Conservation (phyloP, 768 basidiomycete species). For the Xerocomus spinulosus region DNA sequence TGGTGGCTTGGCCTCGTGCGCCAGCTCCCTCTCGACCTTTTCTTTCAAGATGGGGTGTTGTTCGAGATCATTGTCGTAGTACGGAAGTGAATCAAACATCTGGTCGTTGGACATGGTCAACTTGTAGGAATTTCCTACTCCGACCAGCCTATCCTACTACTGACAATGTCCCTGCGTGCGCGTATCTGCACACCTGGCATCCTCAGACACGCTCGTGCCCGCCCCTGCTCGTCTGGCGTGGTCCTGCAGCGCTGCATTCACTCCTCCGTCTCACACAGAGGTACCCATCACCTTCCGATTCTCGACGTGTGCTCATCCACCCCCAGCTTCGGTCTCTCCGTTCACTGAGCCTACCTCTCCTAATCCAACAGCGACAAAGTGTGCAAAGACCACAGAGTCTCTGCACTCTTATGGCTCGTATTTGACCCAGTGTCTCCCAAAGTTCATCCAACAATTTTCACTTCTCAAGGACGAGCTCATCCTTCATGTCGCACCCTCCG, state of each 20-base stretch:
- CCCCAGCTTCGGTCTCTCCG: constrained; percentile 62
- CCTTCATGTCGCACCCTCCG: constrained; percentile 80
- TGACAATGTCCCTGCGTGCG: constrained; percentile 41
- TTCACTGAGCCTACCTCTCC: constrained; percentile 88
- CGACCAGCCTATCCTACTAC: constrained; percentile 12
- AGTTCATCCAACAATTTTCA: constrained; percentile 97
- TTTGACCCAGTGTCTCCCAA: constrained; percentile 88
- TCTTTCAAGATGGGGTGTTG: constrained; percentile 63
- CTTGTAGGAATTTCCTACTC: constrained; percentile 24
- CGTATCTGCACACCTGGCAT: constrained; percentile 41
- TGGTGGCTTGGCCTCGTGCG: constrained; percentile 61
- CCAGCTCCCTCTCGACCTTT: constrained; percentile 74
- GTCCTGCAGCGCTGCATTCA: constrained; percentile 42
- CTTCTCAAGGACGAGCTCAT: constrained; percentile 94
- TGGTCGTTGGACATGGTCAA: constrained; percentile 25
- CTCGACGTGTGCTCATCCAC: constrained; percentile 8
- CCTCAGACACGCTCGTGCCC: constrained; percentile 39
- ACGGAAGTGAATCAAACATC: constrained; percentile 83
- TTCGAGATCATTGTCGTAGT: constrained; percentile 91
- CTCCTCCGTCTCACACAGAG: constrained; percentile 44
- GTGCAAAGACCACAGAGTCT: constrained; percentile 67
- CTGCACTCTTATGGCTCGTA: constrained; percentile 93
- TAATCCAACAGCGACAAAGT: constrained; percentile 72
- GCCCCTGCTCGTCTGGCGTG: constrained; percentile 25
- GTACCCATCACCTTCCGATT: constrained; percentile 26